Conservation (phyloP, 345 rosid species). For the Dimocarpus longan region DNA sequence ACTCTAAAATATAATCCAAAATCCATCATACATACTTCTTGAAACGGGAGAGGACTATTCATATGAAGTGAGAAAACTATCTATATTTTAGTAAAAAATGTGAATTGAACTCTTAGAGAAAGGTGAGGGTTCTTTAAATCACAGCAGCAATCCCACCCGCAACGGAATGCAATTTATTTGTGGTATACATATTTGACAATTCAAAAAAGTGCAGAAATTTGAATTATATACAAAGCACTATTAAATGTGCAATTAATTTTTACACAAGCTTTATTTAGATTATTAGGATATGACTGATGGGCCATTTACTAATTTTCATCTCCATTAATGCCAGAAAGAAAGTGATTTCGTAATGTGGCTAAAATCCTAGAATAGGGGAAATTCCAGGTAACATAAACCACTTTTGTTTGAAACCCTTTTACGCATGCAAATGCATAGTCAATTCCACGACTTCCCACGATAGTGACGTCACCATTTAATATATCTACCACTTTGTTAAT, state of each 20-base stretch:
- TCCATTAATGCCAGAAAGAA: neutral
- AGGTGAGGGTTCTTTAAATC: no score
- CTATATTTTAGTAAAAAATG: no score
- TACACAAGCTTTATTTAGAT: neutral
- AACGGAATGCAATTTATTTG: neutral
- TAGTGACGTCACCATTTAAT: neutral
- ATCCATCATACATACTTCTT: no score
- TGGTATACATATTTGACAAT: neutral
- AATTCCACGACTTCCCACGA: neutral
- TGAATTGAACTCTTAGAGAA: no score
- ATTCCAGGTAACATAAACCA: neutral
- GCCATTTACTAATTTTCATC: neutral
- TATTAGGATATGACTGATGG: neutral
- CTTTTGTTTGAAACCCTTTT: neutral
- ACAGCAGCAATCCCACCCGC: no score
- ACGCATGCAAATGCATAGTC: neutral
- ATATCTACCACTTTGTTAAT: neutral
- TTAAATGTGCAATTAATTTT: neutral
- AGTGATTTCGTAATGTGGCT: neutral
- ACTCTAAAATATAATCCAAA: no score
- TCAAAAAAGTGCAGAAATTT: neutral
- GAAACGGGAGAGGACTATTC: no score
- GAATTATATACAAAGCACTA: neutral
- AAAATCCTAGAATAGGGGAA: neutral
- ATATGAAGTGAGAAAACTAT: no score